These are phyloP conservation scores for Xylariales sp. DNA, from an alignment of 2,329 filamentous ascomycete genomes.

Conservation along the genomic window DNA sequence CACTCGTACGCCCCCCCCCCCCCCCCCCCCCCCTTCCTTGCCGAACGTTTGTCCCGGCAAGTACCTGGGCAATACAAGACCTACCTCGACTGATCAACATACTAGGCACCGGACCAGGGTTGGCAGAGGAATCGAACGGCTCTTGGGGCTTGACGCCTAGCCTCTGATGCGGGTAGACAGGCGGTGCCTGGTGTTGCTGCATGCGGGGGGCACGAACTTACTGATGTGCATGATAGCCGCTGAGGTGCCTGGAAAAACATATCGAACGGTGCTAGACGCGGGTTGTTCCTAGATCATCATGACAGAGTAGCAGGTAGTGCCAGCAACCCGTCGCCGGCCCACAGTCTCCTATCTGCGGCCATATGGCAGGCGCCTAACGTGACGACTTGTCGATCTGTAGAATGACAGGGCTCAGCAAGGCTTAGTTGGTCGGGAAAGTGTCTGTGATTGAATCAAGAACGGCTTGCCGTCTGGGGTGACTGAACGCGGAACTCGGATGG, in stretches of 20 bases:
- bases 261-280: conserved; percentile 1
- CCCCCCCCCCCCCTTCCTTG: too few species aligned
- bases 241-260: conserved; percentile 8
- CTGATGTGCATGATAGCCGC: conserved; percentile 19
- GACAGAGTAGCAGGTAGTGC: background rate
- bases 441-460: background rate
- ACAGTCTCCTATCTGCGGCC: conserved; percentile 7
- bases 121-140: too few species aligned
- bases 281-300: background rate
- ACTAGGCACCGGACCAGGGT: conserved; percentile 3
- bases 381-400: conserved; percentile 11
- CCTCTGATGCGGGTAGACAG: conserved; percentile 11
- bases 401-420: conserved; percentile 14
- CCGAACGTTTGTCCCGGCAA: background rate
- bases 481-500: background rate
- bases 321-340: conserved; percentile 10
- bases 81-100: conserved; percentile 9
- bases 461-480: background rate
- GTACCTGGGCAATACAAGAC: conserved; percentile 5
- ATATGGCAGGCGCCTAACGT: conserved; percentile 18
- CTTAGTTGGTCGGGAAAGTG: conserved; percentile 8
- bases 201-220: conserved; percentile 16
- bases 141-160: conserved; percentile 14
- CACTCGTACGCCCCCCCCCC: too few species aligned
- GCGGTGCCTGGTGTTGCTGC: conserved; percentile 9